These are phyloP conservation scores for Cryptomeria japonica DNA, from an alignment of 75 land plant genomes.

Conservation along the genomic window DNA sequence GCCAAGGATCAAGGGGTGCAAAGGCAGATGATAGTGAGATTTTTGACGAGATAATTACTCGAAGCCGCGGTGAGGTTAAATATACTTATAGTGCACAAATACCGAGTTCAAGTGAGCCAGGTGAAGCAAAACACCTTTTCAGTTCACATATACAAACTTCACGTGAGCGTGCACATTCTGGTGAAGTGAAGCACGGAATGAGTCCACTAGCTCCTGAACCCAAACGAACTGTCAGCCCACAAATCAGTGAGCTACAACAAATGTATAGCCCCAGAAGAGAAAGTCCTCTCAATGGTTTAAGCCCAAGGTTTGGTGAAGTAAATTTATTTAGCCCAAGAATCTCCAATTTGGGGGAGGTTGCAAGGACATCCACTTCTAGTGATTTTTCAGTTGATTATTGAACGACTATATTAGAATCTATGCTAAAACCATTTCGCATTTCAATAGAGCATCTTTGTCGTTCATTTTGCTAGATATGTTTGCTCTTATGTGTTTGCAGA, in stretches of 20 bases:
- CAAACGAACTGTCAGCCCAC: neutral
- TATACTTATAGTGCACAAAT: slow-evolving; percentile 50
- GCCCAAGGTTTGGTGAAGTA: neutral
- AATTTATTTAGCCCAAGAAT: neutral
- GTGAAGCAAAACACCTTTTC: slow-evolving; percentile 12
- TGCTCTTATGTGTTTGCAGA: neutral
- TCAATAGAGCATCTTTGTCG: neutral
- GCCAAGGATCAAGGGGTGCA: slow-evolving; percentile 8
- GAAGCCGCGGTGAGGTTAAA: slow-evolving; percentile 82
- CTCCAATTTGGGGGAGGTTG: neutral
- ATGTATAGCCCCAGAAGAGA: neutral
- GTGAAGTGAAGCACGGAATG: neutral
- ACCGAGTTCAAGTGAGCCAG: slow-evolving; percentile 37
- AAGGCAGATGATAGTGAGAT: slow-evolving; percentile 50
- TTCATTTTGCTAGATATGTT: neutral
- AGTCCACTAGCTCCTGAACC: neutral
- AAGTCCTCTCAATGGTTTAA: neutral
- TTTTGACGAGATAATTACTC: slow-evolving; percentile 64
- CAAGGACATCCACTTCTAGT: slow-evolving; percentile 13
- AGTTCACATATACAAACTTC: slow-evolving; percentile 18
- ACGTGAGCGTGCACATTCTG: neutral
- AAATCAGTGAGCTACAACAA: neutral
- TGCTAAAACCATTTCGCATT: neutral
- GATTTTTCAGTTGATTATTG: neutral
- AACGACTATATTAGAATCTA: neutral